Evolutionary conservation across 2,329 filamentous ascomycete species (phyloP).

Genomic region (Fusarium foetens): DNA sequence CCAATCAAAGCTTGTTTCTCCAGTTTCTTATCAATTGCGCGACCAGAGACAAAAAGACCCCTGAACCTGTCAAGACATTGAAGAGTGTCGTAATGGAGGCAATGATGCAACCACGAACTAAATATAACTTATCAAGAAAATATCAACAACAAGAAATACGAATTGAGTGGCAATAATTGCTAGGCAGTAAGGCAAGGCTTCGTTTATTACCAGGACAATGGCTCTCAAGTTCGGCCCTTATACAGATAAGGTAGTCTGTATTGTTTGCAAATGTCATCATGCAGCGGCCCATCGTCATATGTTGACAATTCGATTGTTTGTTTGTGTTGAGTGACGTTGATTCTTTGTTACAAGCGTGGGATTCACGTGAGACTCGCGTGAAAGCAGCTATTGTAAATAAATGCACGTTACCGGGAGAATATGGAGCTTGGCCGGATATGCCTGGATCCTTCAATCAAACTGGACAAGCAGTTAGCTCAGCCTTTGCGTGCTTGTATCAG

Average conservation of each 20-base stretch:
- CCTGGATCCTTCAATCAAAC: neutral
- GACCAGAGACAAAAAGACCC: conserved; percentile 16
- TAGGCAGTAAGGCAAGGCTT: neutral
- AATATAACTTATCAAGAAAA: neutral
- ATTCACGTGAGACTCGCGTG: neutral
- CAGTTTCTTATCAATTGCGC: conserved; percentile 26
- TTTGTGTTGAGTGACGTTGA: neutral
- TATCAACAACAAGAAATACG: neutral
- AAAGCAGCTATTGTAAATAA: neutral
- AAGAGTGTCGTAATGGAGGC: neutral
- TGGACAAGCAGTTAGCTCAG: neutral
- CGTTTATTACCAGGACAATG: neutral
- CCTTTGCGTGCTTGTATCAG: neutral
- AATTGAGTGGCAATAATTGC: neutral
- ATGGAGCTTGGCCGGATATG: neutral
- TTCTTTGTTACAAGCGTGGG: neutral
- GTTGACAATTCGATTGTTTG: neutral
- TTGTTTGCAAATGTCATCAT: neutral
- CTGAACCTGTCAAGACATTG: conserved; percentile 16
- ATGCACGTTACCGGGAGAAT: neutral
- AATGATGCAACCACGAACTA: conserved; percentile 15
- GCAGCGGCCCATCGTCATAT: neutral
- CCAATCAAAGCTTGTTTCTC: conserved; percentile 32
- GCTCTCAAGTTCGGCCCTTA: neutral
- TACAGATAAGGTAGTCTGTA: neutral